phyloP scores from a whole-genome alignment of 1,284 basidiomycete species.

The Apiotrichum sp. region DNA sequence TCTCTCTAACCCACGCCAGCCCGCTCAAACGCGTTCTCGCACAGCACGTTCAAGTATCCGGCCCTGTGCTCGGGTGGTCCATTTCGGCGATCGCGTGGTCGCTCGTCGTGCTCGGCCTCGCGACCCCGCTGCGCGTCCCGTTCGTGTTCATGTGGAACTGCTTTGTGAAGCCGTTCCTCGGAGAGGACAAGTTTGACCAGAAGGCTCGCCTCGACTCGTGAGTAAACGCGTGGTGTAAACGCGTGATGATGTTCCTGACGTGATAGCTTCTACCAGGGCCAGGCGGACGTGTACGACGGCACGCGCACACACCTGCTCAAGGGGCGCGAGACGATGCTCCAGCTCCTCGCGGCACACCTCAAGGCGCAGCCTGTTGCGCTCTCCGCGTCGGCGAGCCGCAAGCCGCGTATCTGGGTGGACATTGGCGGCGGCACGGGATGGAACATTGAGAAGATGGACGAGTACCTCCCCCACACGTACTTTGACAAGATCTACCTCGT shows the following conservation, averaged over 20 bases:
- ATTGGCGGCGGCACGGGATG: constrained; percentile 77
- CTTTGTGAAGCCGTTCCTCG: constrained; percentile 48
- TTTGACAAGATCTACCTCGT: constrained; percentile 70
- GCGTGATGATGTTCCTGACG: neutral
- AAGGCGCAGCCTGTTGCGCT: constrained; percentile 46
- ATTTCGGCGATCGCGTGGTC: constrained; percentile 20
- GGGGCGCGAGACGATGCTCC: constrained; percentile 65
- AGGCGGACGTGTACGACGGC: constrained; percentile 64
- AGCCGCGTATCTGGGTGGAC: constrained; percentile 64
- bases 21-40: constrained; percentile 26
- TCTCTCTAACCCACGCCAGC: constrained; percentile 6
- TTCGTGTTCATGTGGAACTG: constrained; percentile 47
- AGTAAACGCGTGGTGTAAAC: neutral
- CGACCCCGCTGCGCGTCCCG: constrained; percentile 23
- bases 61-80: constrained; percentile 22
- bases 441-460: constrained; percentile 75
- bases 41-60: constrained; percentile 16
- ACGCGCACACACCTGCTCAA: constrained; percentile 59
- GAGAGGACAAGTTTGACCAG: constrained; percentile 31
- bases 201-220: constrained; percentile 43
- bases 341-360: constrained; percentile 63
- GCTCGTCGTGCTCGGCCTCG: constrained; percentile 20
- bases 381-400: constrained; percentile 8
- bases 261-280: constrained; percentile 57
- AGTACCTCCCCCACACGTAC: constrained; percentile 58